A percentile compares a stretch with the other conserved stretches of the same genome.
Evolutionary conservation across 2,329 filamentous ascomycete genomes (phyloP).

Genomic region (Xylaria sp.): DNA sequence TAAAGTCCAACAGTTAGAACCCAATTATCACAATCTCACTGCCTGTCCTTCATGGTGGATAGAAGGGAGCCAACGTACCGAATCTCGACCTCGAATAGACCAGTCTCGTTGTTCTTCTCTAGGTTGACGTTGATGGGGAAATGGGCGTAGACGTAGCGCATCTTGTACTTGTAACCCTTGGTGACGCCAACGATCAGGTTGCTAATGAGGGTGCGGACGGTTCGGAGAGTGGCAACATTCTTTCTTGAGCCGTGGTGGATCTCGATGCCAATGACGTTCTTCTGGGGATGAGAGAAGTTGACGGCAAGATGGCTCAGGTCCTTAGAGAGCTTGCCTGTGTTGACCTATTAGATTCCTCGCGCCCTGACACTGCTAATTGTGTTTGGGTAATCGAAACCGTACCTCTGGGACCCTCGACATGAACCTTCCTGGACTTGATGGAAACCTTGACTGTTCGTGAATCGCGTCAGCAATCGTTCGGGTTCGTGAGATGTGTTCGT

Average conservation of each 20-base stretch:
- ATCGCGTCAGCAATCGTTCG: slow-evolving; percentile 44
- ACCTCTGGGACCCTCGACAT: slow-evolving; percentile 95
- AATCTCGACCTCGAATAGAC: slow-evolving; percentile 91
- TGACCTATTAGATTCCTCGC: slow-evolving; percentile 40
- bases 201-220: slow-evolving; percentile 97
- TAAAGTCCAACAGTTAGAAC: slow-evolving; percentile 49
- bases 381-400: slow-evolving; percentile 46
- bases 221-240: slow-evolving; percentile 96
- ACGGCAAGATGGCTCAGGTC: slow-evolving; percentile 95
- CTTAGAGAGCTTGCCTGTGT: slow-evolving; percentile 89
- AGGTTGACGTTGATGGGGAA: slow-evolving; percentile 99
- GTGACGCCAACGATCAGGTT: slow-evolving; percentile 99
- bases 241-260: slow-evolving; percentile 98
- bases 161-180: slow-evolving; percentile 99
- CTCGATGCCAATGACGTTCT: slow-evolving; percentile 91
- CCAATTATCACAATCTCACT: slow-evolving; percentile 10
- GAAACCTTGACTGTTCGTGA: slow-evolving; percentile 81
- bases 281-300: slow-evolving; percentile 88
- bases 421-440: slow-evolving; percentile 97
- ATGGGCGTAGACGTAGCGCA: slow-evolving; percentile 99
- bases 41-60: slow-evolving; percentile 5
- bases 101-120: slow-evolving; percentile 93
- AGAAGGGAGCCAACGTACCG: slow-evolving; percentile 65
- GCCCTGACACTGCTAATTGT: not conserved
- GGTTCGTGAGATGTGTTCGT: slow-evolving; percentile 10